These are phyloP conservation scores for Fusarium paranaense DNA, from an alignment of 2,329 filamentous ascomycete species.

Conservation along the genomic window DNA sequence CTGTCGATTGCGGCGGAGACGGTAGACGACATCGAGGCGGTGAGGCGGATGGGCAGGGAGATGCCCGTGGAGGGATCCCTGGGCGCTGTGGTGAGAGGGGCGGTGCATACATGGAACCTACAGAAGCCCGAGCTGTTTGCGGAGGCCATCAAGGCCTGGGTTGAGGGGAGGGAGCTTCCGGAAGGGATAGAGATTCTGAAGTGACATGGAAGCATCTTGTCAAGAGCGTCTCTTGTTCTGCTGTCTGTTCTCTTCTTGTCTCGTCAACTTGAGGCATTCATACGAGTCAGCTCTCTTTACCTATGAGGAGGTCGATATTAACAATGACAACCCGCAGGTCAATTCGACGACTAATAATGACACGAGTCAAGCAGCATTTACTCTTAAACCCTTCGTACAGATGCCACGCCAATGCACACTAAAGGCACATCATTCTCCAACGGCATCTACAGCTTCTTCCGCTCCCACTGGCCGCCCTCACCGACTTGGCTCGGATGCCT, in stretches of 20 bases:
- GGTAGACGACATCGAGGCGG: conserved; percentile 49
- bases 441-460: neutral
- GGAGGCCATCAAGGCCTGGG: conserved; percentile 51
- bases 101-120: conserved; percentile 55
- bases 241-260: neutral
- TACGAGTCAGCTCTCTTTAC: neutral
- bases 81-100: conserved; percentile 49
- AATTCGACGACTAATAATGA: conserved; percentile 2
- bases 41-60: conserved; percentile 44
- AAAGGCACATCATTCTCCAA: conserved; percentile 7
- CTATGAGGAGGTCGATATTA: conserved; percentile 22
- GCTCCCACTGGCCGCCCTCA: neutral
- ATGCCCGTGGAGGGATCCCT: conserved; percentile 41
- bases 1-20: conserved; percentile 47
- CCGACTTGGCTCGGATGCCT: conserved; percentile 3
- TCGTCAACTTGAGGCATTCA: neutral
- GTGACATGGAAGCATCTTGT: neutral
- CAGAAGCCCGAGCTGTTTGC: conserved; percentile 55
- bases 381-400: neutral
- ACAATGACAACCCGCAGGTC: neutral
- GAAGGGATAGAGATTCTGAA: conserved; percentile 37
- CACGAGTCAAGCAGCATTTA: neutral
- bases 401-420: conserved; percentile 7
- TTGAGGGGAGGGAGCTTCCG: conserved; percentile 45
- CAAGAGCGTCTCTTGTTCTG: neutral